Base-by-base conservation (phyloP, 768 basidiomycete genomes). In the Amanita polypyramis region DNA sequence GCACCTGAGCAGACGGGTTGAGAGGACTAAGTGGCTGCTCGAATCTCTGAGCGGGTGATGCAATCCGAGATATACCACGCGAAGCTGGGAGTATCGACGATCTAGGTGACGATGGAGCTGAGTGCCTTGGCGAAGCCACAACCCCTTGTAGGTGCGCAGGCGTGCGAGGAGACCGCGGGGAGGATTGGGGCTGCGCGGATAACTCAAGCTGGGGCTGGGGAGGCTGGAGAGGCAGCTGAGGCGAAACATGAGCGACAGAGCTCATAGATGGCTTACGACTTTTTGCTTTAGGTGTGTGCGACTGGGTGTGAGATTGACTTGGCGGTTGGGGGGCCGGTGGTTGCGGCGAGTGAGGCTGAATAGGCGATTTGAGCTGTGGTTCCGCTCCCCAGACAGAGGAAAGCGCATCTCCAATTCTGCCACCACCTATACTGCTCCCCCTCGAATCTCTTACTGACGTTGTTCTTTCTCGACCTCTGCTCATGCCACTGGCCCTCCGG, bases 321-420 rank as follows among this genome's bases (percentile, higher is more conserved):
- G 19, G 32, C 27, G 45, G 35, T 21, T 46, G 45, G 5, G 44
- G 35, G 14, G 44, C 55, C 2, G 52, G 55, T n/a, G 30, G 42
- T 35, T 35, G 45, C 3, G 36, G 51, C 8, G 48, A 45, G 27
- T 25, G 48, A 36, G 15, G 34, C 37, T 17, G 50, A 42, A 43
- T 49, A 47, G 20, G 54, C 12, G 36, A 46, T 34, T 29, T 38
- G 29, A 40, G 45, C 29, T 41, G 54, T 12, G 52, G 36, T 10
- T 37, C 46, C 12, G 54, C 38, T 34, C 77, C 79, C 75, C 78
- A 78, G 4, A 76, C 64, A 0, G 75, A 67, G 17, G 57, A 67
- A 37, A 77, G 68, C 4, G 70, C 55, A 1, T 77, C 65, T 1
- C 57, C 69, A 17, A 77, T 65, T 45, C 60, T 65, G 10, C 68